Percentiles rank a stretch among this genome's conserved stretches.
These are phyloP conservation scores for Aspergillus cejpii DNA, from an alignment of 2,329 filamentous ascomycete genomes.

Conservation along the genomic window DNA sequence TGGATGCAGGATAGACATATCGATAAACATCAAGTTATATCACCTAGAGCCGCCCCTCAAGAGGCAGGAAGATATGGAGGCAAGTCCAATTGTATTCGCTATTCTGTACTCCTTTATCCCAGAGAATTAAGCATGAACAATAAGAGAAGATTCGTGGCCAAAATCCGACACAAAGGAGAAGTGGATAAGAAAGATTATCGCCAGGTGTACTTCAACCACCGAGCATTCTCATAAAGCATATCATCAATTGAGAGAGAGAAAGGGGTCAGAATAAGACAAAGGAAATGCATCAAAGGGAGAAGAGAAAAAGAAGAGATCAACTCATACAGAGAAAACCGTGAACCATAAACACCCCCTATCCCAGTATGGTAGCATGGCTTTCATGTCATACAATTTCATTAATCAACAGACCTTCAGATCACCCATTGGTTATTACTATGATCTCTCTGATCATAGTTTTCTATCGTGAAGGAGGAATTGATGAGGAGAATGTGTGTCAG, in stretches of 20 bases:
- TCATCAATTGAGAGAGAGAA: neutral
- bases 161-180: conserved; percentile 11
- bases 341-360: conserved; percentile 11
- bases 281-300: conserved; percentile 4
- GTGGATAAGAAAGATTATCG: conserved; percentile 14
- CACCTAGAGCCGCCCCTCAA: too few species aligned
- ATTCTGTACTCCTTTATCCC: conserved; percentile 16
- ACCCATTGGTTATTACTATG: conserved; percentile 12
- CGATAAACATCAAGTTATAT: neutral
- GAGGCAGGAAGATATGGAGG: neutral
- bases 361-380: conserved; percentile 9
- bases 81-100: conserved; percentile 12
- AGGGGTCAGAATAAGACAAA: conserved; percentile 1
- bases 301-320: conserved; percentile 5
- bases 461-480: neutral
- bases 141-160: conserved; percentile 14
- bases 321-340: conserved; percentile 7
- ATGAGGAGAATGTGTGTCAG: neutral
- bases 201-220: conserved; percentile 4
- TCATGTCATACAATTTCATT: conserved; percentile 16
- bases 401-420: conserved; percentile 10
- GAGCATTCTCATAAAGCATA: conserved; percentile 10
- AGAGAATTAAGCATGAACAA: conserved; percentile 21
- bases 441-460: neutral
- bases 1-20: neutral